Percentiles rank a stretch among this genome's conserved stretches.
These are phyloP conservation scores for Fusarium setosum DNA, from an alignment of 2,329 filamentous ascomycete genomes.

Conservation along the genomic window DNA sequence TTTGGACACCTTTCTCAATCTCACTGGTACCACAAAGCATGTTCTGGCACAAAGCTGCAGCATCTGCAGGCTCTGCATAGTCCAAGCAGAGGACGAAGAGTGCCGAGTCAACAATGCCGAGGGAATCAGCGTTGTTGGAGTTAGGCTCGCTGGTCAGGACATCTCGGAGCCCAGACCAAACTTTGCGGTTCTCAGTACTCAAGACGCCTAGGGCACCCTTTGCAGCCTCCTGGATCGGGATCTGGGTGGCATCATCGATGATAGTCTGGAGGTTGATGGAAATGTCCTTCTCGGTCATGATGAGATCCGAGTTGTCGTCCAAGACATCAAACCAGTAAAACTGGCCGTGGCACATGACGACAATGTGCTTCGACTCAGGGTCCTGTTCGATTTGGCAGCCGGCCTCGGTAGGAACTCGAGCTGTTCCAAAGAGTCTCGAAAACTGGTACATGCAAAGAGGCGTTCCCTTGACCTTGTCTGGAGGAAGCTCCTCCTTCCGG, in stretches of 20 bases:
- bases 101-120: conserved; percentile 95
- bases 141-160: conserved; percentile 85
- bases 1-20: conserved; percentile 92
- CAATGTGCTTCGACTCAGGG: conserved; percentile 89
- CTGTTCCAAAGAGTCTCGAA: conserved; percentile 93
- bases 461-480: conserved; percentile 84
- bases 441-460: conserved; percentile 99
- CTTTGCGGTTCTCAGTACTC: conserved; percentile 95
- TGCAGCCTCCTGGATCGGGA: conserved; percentile 92
- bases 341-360: conserved; percentile 93
- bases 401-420: conserved; percentile 91
- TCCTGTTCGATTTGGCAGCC: conserved; percentile 98
- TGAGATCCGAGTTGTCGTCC: conserved; percentile 92
- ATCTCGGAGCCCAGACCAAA: conserved; percentile 92
- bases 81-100: conserved; percentile 94
- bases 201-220: conserved; percentile 93
- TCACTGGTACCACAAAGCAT: conserved; percentile 98
- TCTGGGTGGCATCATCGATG: conserved; percentile 88
- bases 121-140: conserved; percentile 94
- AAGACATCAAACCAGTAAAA: conserved; percentile 99
- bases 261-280: conserved; percentile 92
- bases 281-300: conserved; percentile 97
- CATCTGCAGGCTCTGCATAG: conserved; percentile 85
- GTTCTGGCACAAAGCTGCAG: conserved; percentile 91
- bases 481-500: conserved; percentile 89